Evolutionary conservation across 1,139 yeast species (phyloP).

Genomic region (Pichia sp.): DNA sequence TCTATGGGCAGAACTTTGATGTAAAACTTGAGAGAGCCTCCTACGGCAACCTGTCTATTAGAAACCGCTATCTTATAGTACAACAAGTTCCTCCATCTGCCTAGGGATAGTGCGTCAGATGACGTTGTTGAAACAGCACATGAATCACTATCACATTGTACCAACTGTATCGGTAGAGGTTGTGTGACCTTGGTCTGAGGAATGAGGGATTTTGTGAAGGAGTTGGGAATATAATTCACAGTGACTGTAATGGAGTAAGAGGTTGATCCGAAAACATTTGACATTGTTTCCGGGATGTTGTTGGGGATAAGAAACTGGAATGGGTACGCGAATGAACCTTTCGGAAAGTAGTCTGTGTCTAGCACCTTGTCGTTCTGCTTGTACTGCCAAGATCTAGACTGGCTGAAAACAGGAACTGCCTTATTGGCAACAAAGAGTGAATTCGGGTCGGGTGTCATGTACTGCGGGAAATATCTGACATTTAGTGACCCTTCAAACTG

Average conservation of each 20-base stretch:
- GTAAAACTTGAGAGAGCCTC: slow-evolving; percentile 16
- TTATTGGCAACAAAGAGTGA: slow-evolving; percentile 6
- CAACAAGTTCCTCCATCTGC: slow-evolving; percentile 30
- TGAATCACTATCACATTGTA: slow-evolving; percentile 17
- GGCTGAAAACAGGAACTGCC: slow-evolving; percentile 7
- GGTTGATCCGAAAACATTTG: slow-evolving; percentile 18
- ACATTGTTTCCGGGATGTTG: slow-evolving; percentile 15
- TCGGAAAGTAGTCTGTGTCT: slow-evolving; percentile 13
- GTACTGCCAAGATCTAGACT: slow-evolving; percentile 16
- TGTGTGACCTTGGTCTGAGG: neutral
- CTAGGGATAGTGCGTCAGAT: slow-evolving; percentile 24
- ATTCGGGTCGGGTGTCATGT: slow-evolving; percentile 3
- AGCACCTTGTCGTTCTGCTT: slow-evolving; percentile 13
- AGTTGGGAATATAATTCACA: slow-evolving; percentile 7
- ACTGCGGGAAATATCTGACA: slow-evolving; percentile 9
- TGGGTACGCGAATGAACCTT: slow-evolving; percentile 18
- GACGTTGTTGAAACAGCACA: neutral
- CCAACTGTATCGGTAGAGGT: slow-evolving; percentile 14
- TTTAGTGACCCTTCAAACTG: slow-evolving; percentile 13
- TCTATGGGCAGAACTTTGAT: slow-evolving; percentile 26
- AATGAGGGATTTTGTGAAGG: slow-evolving; percentile 6
- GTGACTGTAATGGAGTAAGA: slow-evolving; percentile 12
- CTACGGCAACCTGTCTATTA: slow-evolving; percentile 21
- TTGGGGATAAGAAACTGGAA: slow-evolving; percentile 18
- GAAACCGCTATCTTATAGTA: slow-evolving; percentile 24